These are phyloP conservation scores for Scheffersomyces quercinus DNA, from an alignment of 1,139 yeast genomes.

Conservation along the genomic window DNA sequence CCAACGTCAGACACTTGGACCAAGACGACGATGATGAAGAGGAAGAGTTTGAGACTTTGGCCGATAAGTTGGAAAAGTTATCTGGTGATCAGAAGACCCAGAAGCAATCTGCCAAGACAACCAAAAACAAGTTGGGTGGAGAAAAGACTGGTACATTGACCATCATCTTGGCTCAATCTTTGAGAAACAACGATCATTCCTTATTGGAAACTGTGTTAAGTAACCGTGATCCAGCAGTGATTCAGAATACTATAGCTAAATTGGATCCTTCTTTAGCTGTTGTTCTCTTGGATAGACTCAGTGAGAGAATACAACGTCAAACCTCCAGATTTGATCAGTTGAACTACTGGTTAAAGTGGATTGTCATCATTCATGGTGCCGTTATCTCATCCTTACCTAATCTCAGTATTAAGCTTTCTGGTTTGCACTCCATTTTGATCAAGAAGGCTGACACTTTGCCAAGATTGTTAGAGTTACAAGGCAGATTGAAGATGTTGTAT, in stretches of 20 bases:
- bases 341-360: constrained; percentile 92
- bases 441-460: constrained; percentile 78
- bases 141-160: constrained; percentile 65
- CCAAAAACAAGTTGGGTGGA: constrained; percentile 28
- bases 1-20: constrained; percentile 56
- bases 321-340: constrained; percentile 67
- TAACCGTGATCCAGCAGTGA: constrained; percentile 71
- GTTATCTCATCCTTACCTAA: constrained; percentile 68
- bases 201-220: constrained; percentile 77
- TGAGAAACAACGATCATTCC: constrained; percentile 70
- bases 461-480: constrained; percentile 77
- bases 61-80: constrained; percentile 57
- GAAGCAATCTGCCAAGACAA: constrained; percentile 21
- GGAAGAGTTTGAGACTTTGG: constrained; percentile 54
- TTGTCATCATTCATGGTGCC: constrained; percentile 88
- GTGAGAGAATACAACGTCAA: constrained; percentile 78
- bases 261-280: constrained; percentile 76
- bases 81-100: constrained; percentile 26
- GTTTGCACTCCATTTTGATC: constrained; percentile 74
- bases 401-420: constrained; percentile 64
- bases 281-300: constrained; percentile 72
- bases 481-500: constrained; percentile 70
- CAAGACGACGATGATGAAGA: constrained; percentile 41
- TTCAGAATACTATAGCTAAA: constrained; percentile 69
- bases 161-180: constrained; percentile 66